Evolutionary conservation across 192 early-diverging fungal genomes (phyloP).

Genomic region (Neocallimastix lanati): DNA sequence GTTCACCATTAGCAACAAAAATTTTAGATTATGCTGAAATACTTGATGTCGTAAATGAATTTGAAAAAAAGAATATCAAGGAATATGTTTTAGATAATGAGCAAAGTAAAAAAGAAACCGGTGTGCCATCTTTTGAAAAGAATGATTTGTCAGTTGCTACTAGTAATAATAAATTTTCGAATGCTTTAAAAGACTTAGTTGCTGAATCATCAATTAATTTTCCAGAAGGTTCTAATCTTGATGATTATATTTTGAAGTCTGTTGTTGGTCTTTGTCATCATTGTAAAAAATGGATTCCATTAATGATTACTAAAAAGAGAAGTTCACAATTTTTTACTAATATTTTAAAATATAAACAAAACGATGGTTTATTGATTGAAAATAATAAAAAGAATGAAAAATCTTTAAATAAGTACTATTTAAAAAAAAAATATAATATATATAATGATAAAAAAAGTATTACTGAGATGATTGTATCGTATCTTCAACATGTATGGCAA

Average conservation of each 20-base stretch:
- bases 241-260: conserved; percentile 11
- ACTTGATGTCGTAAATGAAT: neutral
- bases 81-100: conserved; percentile 4
- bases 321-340: conserved; percentile 3
- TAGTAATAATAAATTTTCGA: conserved; percentile 3
- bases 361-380: neutral
- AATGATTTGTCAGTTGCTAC: conserved; percentile 13
- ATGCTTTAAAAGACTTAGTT: conserved; percentile 6
- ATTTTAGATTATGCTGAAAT: neutral
- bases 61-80: conserved; percentile 10
- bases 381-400: neutral
- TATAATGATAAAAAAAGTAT: neutral
- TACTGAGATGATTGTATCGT: neutral
- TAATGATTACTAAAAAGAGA: conserved; percentile 45
- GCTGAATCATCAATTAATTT: neutral
- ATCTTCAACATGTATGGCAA: conserved; percentile 2
- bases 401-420: neutral
- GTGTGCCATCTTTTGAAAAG: neutral
- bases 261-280: conserved; percentile 70
- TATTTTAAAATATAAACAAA: neutral
- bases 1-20: conserved; percentile 34
- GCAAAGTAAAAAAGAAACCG: neutral
- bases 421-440: conserved; percentile 3
- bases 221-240: conserved; percentile 12
- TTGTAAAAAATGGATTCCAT: conserved; percentile 63